Conservation (phyloP, 2,329 filamentous ascomycete genomes). For the Aspergillus sp. region DNA sequence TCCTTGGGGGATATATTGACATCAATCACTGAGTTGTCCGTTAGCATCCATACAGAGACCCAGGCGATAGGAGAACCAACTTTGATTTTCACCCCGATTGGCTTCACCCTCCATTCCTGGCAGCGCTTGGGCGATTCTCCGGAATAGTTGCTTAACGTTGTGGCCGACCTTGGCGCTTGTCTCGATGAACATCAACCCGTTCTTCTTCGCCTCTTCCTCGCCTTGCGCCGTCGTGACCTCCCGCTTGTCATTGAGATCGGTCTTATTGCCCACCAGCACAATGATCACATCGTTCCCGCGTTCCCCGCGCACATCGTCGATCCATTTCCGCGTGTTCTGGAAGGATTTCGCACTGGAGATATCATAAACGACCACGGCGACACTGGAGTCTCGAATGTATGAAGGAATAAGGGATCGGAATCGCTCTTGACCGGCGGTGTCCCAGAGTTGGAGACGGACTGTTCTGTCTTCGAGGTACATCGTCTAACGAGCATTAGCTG, state of each 20-base stretch:
- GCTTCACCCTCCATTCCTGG: slow-evolving; percentile 95
- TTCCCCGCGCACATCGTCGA: slow-evolving; percentile 94
- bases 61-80: slow-evolving; percentile 45
- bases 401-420: slow-evolving; percentile 96
- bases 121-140: slow-evolving; percentile 93
- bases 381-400: slow-evolving; percentile 95
- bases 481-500: slow-evolving; percentile 48
- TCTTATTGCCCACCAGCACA: slow-evolving; percentile 97
- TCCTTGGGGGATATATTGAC: slow-evolving; percentile 70
- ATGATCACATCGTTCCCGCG: slow-evolving; percentile 98
- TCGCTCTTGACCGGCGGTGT: slow-evolving; percentile 93
- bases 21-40: slow-evolving; percentile 62
- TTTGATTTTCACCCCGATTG: slow-evolving; percentile 67
- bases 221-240: slow-evolving; percentile 95
- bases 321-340: slow-evolving; percentile 98
- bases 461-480: slow-evolving; percentile 99
- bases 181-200: slow-evolving; percentile 98
- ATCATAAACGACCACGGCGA: slow-evolving; percentile 97
- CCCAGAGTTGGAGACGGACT: slow-evolving; percentile 94
- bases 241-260: slow-evolving; percentile 93
- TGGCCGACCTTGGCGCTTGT: slow-evolving; percentile 96
- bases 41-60: slow-evolving; percentile 14
- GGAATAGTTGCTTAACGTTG: slow-evolving; percentile 96
- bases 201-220: slow-evolving; percentile 96
- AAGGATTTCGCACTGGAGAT: slow-evolving; percentile 97